phyloP scores from a whole-genome alignment of 2,329 filamentous ascomycete species.

The Fusarium nygamai region DNA sequence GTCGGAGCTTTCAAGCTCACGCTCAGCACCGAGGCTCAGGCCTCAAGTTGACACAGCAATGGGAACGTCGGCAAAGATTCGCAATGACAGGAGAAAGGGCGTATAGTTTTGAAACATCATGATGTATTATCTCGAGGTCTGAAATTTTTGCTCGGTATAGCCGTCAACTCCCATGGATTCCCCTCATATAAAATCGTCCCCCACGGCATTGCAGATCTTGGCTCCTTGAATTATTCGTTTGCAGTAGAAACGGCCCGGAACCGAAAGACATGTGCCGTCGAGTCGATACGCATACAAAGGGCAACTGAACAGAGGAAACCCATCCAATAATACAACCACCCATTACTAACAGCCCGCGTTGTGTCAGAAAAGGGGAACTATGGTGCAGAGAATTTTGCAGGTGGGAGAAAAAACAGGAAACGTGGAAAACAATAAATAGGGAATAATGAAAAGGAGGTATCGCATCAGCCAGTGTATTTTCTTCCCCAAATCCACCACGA shows the following conservation, averaged over 20 bases:
- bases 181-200: slow-evolving; percentile 37
- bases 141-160: slow-evolving; percentile 48
- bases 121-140: slow-evolving; percentile 52
- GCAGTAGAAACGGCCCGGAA: slow-evolving; percentile 24
- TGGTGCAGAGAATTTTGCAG: slow-evolving; percentile 49
- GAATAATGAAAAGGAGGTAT: slow-evolving; percentile 48
- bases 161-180: slow-evolving; percentile 44
- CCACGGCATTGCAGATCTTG: slow-evolving; percentile 36
- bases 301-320: slow-evolving; percentile 45
- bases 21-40: not conserved
- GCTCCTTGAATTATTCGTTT: slow-evolving; percentile 33
- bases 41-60: not conserved
- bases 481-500: slow-evolving; percentile 38
- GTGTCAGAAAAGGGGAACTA: slow-evolving; percentile 46
- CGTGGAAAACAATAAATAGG: slow-evolving; percentile 34
- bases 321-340: slow-evolving; percentile 52
- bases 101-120: slow-evolving; percentile 47
- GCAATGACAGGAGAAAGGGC: not conserved
- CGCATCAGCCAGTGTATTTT: slow-evolving; percentile 46
- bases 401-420: slow-evolving; percentile 40
- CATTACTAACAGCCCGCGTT: slow-evolving; percentile 45
- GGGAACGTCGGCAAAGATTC: not conserved
- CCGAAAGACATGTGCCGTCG: slow-evolving; percentile 25
- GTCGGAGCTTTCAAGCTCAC: not conserved
- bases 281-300: slow-evolving; percentile 41